Conservation (phyloP, 1,139 yeast genomes). For the Hyphopichia burtonii region DNA sequence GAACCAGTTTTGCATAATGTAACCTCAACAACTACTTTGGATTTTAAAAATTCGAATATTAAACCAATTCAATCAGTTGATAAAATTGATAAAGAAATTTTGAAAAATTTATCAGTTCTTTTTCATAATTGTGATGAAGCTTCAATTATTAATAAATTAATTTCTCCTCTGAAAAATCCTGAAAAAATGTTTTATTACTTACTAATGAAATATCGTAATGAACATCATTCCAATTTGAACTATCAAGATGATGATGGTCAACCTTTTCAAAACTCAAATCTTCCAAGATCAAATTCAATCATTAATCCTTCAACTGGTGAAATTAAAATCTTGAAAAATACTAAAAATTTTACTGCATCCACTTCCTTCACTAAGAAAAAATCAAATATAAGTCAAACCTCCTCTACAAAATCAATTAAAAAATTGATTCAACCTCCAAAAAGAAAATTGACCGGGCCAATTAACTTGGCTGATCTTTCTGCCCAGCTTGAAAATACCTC, state of each 20-base stretch:
- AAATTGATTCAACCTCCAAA: constrained; percentile 8
- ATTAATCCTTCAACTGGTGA: constrained; percentile 32
- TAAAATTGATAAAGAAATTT: constrained; percentile 77
- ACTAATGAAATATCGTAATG: constrained; percentile 79
- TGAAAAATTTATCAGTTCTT: constrained; percentile 79
- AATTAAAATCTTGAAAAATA: constrained; percentile 8
- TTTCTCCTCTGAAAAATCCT: constrained; percentile 62
- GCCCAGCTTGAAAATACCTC: too few relatives aligned
- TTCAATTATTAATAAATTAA: constrained; percentile 56
- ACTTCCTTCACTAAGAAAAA: constrained; percentile 41
- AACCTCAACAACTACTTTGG: constrained; percentile 19
- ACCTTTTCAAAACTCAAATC: constrained; percentile 17
- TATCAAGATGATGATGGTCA: constrained; percentile 17
- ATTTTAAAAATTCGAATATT: constrained; percentile 33
- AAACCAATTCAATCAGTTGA: constrained; percentile 49
- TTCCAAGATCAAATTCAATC: constrained; percentile 48
- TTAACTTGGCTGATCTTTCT: constrained; percentile 10
- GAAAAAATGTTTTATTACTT: constrained; percentile 91
- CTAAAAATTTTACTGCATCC: constrained; percentile 33
- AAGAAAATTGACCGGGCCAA: constrained; percentile 25
- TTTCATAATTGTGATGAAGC: constrained; percentile 85
- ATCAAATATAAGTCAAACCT: constrained; percentile 24
- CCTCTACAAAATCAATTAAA: constrained; percentile 19
- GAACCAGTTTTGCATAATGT: constrained; percentile 17
- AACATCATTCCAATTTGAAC: constrained; percentile 43